Conservation (phyloP, 495 filamentous ascomycete species). For the Friedmanniomyces endolithicus region DNA sequence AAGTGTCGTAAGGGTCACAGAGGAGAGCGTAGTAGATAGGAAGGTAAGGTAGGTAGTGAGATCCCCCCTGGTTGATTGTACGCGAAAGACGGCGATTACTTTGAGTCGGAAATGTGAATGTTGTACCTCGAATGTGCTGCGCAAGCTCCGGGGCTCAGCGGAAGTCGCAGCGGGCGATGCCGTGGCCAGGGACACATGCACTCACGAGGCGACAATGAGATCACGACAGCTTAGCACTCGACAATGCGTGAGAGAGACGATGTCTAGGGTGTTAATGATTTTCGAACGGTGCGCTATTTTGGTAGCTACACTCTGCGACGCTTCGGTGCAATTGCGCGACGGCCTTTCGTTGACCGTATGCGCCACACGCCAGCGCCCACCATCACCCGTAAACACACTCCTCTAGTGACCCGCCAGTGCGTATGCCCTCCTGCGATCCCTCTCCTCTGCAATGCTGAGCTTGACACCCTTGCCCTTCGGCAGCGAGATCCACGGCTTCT, state of each 20-base stretch:
- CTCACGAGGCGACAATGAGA: not conserved
- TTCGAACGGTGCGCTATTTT: not conserved
- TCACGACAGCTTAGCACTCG: not conserved
- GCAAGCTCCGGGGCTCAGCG: slow-evolving; percentile 3
- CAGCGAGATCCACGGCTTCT: slow-evolving; percentile 97
- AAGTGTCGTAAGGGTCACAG: not conserved
- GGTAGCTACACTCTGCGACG: not conserved
- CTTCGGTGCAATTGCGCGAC: not conserved
- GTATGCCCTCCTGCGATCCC: slow-evolving; percentile 81
- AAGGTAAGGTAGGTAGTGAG: not conserved
- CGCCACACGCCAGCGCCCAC: not conserved
- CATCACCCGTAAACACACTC: not conserved
- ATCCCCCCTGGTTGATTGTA: too few relatives aligned
- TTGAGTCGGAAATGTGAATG: not conserved
- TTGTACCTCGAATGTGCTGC: not conserved
- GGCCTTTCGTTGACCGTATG: not conserved
- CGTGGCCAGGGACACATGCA: not conserved
- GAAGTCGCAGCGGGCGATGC: not conserved
- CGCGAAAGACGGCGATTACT: not conserved
- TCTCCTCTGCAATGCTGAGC: slow-evolving; percentile 94
- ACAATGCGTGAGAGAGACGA: not conserved
- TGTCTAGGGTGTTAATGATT: not conserved
- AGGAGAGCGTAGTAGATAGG: not conserved
- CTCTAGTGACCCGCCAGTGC: slow-evolving; percentile 52
- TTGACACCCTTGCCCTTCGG: slow-evolving; percentile 99